phyloP scores from a whole-genome alignment of 2,329 filamentous ascomycete species.

The Paecilomyces sp. region DNA sequence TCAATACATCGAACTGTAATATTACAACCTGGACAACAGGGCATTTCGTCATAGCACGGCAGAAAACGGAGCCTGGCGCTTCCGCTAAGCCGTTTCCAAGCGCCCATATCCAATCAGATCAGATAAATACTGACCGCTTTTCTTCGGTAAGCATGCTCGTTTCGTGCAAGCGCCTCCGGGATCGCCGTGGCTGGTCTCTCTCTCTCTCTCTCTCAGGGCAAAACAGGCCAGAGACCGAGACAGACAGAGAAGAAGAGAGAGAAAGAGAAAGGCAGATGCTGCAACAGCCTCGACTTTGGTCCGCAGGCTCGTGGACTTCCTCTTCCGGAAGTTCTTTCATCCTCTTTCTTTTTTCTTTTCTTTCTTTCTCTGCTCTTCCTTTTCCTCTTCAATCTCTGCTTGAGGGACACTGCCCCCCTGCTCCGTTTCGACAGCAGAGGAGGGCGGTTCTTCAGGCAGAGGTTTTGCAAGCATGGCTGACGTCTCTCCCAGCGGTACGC shows the following conservation, averaged over 20 bases:
- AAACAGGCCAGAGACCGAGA: not conserved
- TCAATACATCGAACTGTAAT: no score
- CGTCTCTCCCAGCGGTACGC: slow-evolving; percentile 26
- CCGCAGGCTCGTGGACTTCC: slow-evolving; percentile 5
- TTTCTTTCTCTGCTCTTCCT: slow-evolving; percentile 1
- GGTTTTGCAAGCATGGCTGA: slow-evolving; percentile 31
- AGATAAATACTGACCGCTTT: slow-evolving; percentile 6
- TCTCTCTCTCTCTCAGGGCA: no score
- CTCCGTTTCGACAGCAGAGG: slow-evolving; percentile 18
- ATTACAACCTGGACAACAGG: not conserved
- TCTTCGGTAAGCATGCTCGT: not conserved
- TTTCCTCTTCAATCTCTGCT: slow-evolving; percentile 10
- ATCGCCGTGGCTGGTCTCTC: not conserved
- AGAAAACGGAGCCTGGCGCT: not conserved
- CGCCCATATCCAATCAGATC: not conserved
- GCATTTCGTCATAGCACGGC: slow-evolving; percentile 7
- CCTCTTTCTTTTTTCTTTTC: slow-evolving; percentile 4
- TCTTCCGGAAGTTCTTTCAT: slow-evolving; percentile 1
- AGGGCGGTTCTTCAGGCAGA: slow-evolving; percentile 25
- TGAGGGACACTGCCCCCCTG: slow-evolving; percentile 11
- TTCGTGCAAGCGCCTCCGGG: not conserved
- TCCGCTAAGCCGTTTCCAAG: not conserved
- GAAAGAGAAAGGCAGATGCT: not conserved
- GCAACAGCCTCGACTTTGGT: slow-evolving; percentile 5
- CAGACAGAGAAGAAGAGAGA: no score